Evolutionary conservation across 2,329 filamentous ascomycete genomes (phyloP), one percentile per base, ranked within the genome.

Genomic region (Huntiella omanensis): DNA sequence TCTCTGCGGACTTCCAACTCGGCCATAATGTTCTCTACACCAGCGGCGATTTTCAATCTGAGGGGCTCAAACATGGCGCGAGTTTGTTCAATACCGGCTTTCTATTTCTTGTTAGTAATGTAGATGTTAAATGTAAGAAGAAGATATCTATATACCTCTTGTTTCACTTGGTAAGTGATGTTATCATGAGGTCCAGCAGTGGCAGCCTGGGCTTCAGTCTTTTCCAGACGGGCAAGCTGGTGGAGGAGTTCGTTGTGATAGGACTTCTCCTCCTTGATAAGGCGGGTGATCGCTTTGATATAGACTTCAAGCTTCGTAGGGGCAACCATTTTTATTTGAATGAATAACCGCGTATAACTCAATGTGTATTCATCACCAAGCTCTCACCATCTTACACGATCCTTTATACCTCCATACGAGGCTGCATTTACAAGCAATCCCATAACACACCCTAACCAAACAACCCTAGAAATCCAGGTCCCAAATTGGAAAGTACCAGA

Each of bases 211-310:
- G 57, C 60, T 37, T 67, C 60, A 32, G 74, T 60, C 54, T 81
- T 75, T 39, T 69, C 66, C 52, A 92, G 72, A 48, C 81, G 75
- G 51, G 72, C 70, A 55, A 83, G 70, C 59, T 96, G 87, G 53
- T 79, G 69, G 52, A 72, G 67, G 15, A 87, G 71, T 62, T 98
- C 91, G 58, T 81, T 81, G 68, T 87, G 81, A 65, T 98, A 96
- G 55, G 80, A 88, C 35, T 73, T 68, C 62, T 95, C 84, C 62
- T 98, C 91, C 63, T 93, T 95, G 53, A 94, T 75, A 41, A 96
- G 74, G 49, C 91, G 84, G 55, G 73, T 69, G 54, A 96, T 75
- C 15, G 84, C 77, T 51, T 79, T 75, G 17, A 83, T 91, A 39
- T 81, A 77, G 58, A 95, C 91, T 55, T 75, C 63, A 59, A 95